Evolutionary conservation across 495 filamentous ascomycete species (phyloP), one percentile per base, ranked within the genome.

Genomic region (Hyaloscypha finlandica): DNA sequence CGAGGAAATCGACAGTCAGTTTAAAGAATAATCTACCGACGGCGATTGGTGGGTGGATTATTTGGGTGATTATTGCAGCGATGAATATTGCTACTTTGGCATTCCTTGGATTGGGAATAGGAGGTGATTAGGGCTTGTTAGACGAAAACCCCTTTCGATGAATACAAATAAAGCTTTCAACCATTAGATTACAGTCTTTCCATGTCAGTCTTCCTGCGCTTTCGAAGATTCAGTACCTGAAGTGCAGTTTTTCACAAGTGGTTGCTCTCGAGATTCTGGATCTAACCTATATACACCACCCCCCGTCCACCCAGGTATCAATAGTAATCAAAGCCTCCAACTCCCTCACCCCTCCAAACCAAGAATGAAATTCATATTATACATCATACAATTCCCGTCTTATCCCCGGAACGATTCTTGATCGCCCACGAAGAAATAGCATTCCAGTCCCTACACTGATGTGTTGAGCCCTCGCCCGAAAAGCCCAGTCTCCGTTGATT

Each of bases 401-500:
- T 73, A 63, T 73, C 48, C n/a, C 68, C 65, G 0, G 64, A 63
- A 5, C 71, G 31, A 59, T 73, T 63, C 37, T 68, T 64, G 63
- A 70, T 58, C 35, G 70, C 61, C 14, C 61, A 69, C 12, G 58
- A 53, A 63, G 67, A 66, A 52, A 76, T 76, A 32, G 64, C 64
- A 29, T 70, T 68, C 74, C 73, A 76, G 59, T 74, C 71, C 16
- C 70, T 42, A 66, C 74, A 76, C 51, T 69, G 67, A 65, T 76
- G 74, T 22, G 68, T 74, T 1, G 73, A 70, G 53, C 72, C 70
- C 6, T 71, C 66, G 6, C 73, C 74, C 6, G 64, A 70, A 42
- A 76, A 76, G 1, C 73, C 73, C 45, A 72, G 65, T 25, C 69
- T 54, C 11, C 52, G 57, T 25, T 68, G 66, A 12, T 29, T 61